phyloP scores from a whole-genome alignment of 2,329 filamentous ascomycete genomes.

The Plectosphaerella sp. region DNA sequence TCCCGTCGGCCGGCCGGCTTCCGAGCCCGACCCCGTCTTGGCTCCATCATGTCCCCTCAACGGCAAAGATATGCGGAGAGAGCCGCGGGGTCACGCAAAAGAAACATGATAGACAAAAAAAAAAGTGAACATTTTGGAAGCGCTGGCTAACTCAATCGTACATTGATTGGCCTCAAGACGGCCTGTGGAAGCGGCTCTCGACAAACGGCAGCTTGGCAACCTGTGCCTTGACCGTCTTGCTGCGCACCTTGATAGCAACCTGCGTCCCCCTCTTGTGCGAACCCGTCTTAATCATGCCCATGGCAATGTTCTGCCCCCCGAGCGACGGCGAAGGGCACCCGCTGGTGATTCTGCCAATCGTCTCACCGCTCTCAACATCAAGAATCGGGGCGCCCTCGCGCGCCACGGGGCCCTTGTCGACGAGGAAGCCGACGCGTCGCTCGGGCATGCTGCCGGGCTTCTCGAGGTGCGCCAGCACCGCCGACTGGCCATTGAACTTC shows the following conservation, averaged over 20 bases:
- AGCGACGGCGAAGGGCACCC: constrained; percentile 85
- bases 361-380: constrained; percentile 50
- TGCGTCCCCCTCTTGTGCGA: constrained; percentile 81
- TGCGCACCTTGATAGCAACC: constrained; percentile 71
- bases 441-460: constrained; percentile 67
- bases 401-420: constrained; percentile 82
- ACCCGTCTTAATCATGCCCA: constrained; percentile 84
- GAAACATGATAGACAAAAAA: too few relatives aligned
- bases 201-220: constrained; percentile 91
- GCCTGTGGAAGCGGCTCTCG: constrained; percentile 69
- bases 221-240: constrained; percentile 67
- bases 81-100: too few relatives aligned
- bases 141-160: too few relatives aligned
- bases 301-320: constrained; percentile 80
- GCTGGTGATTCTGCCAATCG: constrained; percentile 78
- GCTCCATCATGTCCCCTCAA: too few relatives aligned
- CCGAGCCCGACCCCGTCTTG: too few relatives aligned
- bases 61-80: too few relatives aligned
- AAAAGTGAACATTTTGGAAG: too few relatives aligned
- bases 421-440: constrained; percentile 73
- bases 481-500: constrained; percentile 71
- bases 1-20: too few relatives aligned
- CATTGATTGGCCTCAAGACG: constrained; percentile 3
- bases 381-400: constrained; percentile 83
- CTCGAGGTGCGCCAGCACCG: constrained; percentile 68